Evolutionary conservation across 78 protist genomes (phyloP).

Genomic region (Reticulomyxa filosa): DNA sequence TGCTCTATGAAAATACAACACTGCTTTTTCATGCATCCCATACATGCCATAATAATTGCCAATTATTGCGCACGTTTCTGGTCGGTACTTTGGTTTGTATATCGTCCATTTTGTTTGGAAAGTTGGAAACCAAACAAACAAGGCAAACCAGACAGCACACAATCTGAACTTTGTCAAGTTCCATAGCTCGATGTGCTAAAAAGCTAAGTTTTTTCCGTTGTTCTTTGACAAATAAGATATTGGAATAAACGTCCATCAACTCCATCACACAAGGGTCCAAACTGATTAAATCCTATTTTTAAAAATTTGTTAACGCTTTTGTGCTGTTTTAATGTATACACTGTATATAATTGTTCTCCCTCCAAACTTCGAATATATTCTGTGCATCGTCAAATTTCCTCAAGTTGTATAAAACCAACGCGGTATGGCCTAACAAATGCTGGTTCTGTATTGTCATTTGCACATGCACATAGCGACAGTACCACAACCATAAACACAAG

Average conservation of each 20-base stretch:
- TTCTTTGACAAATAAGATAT: conserved; percentile 62
- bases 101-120: no score
- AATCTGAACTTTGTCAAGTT: background rate
- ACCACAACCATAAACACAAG: no score
- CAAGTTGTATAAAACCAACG: conserved; percentile 16
- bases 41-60: conserved; percentile 64
- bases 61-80: conserved; percentile 73
- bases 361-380: background rate
- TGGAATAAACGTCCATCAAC: conserved; percentile 55
- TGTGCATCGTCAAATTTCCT: conserved; percentile 34
- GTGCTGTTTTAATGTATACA: background rate
- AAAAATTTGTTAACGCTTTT: background rate
- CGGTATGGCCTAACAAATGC: background rate
- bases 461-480: no score
- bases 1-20: conserved; percentile 74
- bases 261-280: conserved; percentile 53
- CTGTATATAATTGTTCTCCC: background rate
- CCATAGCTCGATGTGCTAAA: background rate
- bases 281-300: background rate
- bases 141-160: no score
- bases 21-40: conserved; percentile 64
- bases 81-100: conserved; percentile 38
- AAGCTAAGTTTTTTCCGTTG: background rate
- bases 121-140: no score
- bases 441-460: no score